Evolutionary conservation across 1,284 basidiomycete species (phyloP).

Genomic region (Crepidotus sp.): DNA sequence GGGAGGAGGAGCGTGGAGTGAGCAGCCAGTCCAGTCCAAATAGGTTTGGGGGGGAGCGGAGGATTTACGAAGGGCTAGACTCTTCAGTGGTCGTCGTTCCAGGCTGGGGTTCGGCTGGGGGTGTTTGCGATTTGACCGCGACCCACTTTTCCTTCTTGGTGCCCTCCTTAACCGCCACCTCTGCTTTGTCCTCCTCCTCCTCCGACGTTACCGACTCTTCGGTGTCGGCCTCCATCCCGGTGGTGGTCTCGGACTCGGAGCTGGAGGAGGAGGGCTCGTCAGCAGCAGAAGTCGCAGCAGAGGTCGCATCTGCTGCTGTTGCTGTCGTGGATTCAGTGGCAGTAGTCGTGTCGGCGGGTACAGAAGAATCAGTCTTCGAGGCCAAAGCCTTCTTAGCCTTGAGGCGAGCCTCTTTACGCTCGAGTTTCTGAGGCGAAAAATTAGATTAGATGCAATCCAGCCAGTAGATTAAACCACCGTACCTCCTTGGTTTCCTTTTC

Average conservation of each 20-base stretch:
- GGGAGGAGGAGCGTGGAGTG: slow-evolving; percentile 16
- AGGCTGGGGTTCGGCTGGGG: slow-evolving; percentile 8
- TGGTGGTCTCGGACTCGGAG: slow-evolving; percentile 49
- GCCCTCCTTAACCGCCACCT: slow-evolving; percentile 24
- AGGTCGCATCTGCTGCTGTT: slow-evolving; percentile 12
- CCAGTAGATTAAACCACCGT: neutral
- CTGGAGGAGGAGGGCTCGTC: slow-evolving; percentile 31
- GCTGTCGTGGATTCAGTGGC: slow-evolving; percentile 21
- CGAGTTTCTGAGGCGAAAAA: slow-evolving; percentile 34
- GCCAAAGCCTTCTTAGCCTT: slow-evolving; percentile 46
- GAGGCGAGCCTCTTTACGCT: slow-evolving; percentile 46
- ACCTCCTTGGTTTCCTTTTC: slow-evolving; percentile 18
- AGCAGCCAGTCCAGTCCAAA: slow-evolving; percentile 15
- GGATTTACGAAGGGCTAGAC: slow-evolving; percentile 4
- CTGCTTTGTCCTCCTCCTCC: slow-evolving; percentile 51
- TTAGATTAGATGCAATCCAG: neutral
- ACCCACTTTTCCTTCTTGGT: slow-evolving; percentile 64
- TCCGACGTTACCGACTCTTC: slow-evolving; percentile 70
- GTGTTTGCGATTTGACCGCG: slow-evolving; percentile 32
- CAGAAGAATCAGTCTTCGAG: slow-evolving; percentile 33
- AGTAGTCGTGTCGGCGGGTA: slow-evolving; percentile 22
- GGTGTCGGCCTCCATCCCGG: slow-evolving; percentile 58
- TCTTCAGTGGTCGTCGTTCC: slow-evolving; percentile 6
- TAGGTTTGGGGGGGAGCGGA: slow-evolving; percentile 3
- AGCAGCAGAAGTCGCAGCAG: slow-evolving; percentile 20